Percentiles rank a stretch among this genome's conserved stretches.
phyloP scores from a whole-genome alignment of 2,329 filamentous ascomycete species.

The Epichloe hybrida region DNA sequence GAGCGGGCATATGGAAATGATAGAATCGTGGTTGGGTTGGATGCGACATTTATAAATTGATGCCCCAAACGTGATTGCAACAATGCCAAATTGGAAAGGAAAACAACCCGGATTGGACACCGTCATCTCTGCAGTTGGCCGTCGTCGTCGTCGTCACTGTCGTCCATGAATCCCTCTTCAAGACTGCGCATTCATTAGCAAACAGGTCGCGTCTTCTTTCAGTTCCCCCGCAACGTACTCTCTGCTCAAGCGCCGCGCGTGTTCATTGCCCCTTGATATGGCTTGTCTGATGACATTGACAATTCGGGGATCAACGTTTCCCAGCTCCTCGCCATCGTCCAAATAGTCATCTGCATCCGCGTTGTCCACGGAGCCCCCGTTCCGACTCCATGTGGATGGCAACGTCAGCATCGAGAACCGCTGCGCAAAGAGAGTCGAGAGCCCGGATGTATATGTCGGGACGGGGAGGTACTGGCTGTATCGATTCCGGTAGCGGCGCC shows the following conservation, averaged over 20 bases:
- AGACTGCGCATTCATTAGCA: constrained; percentile 10
- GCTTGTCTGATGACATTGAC: constrained; percentile 24
- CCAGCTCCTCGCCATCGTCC: constrained; percentile 53
- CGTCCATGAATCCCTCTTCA: constrained; percentile 29
- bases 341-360: constrained; percentile 26
- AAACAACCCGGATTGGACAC: not conserved
- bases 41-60: not conserved
- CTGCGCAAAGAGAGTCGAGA: constrained; percentile 35
- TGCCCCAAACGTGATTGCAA: not conserved
- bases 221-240: constrained; percentile 36
- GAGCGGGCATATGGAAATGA: not conserved
- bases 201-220: not conserved
- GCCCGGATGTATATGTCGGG: constrained; percentile 39
- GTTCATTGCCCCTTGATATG: constrained; percentile 28
- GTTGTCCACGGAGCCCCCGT: constrained; percentile 28
- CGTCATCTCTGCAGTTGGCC: constrained; percentile 16
- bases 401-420: constrained; percentile 18
- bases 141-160: constrained; percentile 25
- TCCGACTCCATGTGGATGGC: constrained; percentile 35
- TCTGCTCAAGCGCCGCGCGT: constrained; percentile 53
- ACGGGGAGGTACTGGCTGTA: constrained; percentile 65
- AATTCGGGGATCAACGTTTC: constrained; percentile 40
- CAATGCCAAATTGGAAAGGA: not conserved
- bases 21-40: not conserved
- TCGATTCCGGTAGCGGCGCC: constrained; percentile 54